Conservation (phyloP, 306 rosid genomes). For the Pyrus pyrifolia region DNA sequence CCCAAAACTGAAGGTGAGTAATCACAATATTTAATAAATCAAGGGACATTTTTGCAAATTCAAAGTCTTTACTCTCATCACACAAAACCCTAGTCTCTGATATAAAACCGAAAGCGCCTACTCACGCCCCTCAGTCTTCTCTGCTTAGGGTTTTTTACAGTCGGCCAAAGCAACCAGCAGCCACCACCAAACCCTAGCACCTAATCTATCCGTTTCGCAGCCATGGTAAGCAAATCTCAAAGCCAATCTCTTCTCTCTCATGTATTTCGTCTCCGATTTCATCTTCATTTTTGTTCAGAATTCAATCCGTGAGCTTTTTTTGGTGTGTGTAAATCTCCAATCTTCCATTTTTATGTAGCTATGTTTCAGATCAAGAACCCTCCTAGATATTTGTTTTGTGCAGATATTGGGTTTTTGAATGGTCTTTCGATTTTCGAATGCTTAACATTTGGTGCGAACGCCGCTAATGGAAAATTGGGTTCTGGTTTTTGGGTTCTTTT, state of each 20-base stretch:
- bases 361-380: neutral
- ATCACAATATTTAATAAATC: neutral
- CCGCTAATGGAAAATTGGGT: neutral
- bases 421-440: neutral
- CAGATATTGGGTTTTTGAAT: neutral
- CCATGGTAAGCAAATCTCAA: slow-evolving; percentile 25
- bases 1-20: neutral
- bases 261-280: neutral
- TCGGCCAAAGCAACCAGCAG: neutral
- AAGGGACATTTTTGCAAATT: slow-evolving; percentile 13
- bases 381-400: neutral
- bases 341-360: neutral
- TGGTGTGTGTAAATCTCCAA: neutral
- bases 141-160: slow-evolving; percentile 20
- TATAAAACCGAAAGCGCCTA: slow-evolving; percentile 5
- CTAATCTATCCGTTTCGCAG: slow-evolving; percentile 4
- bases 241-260: neutral
- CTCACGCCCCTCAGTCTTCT: neutral
- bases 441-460: too few species aligned
- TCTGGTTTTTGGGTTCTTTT: neutral
- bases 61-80: neutral
- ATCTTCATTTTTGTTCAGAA: neutral
- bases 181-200: neutral
- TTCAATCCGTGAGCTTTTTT: neutral
- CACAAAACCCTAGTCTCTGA: slow-evolving; percentile 26